Evolutionary conservation across 1,139 yeast species (phyloP), one percentile per base, ranked within the genome.

Genomic region (Debaryomyces singareniensis): DNA sequence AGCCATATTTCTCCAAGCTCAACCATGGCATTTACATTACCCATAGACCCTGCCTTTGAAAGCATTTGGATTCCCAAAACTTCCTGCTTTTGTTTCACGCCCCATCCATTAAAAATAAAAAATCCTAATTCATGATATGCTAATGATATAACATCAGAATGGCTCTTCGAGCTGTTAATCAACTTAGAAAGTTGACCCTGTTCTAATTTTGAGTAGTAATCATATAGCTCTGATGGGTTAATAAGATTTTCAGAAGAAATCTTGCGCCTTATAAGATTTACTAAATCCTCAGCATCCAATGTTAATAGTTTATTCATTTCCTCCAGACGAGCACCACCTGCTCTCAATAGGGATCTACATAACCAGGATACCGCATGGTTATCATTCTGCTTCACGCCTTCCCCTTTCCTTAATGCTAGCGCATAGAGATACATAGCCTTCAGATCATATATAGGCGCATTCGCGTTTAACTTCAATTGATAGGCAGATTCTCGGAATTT

Each of bases 1-100:
- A 75, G 61, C 78, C 85, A 82, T 11, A 82, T 54, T 29, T 74
- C 77, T 2, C 93, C 95, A 25, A 86, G 74, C 38, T 76, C 76
- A 13, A 76, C 61, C 77, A 82, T 74, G 0, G 89, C 79, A 38
- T 78, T 81, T 1, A 72, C 65, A 44, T 77, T 76, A 2, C 93
- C 94, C 53, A 80, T 56, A 11, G 77, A 62, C 1, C 79, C 91
- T 3, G 89, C 78, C 45, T 76, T 67, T 38, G 80, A 80, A 29
- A 81, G 58, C 38, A 75, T 71, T 36, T 63, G 63, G 24, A 83
- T 58, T 0, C 86, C 93, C 42, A 64, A 59, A 9, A 49, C 41
- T 43, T 79, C 86, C 43, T 80, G 78, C 36, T 64, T 61, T 6
- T 55, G 59, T 10, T 55, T 55, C n/a, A 57, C 28, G 1, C 87